Evolutionary conservation across 371 early-diverging fungal genomes (phyloP), one percentile per base, ranked within the genome.

Genomic region (Mucor racemosus): DNA sequence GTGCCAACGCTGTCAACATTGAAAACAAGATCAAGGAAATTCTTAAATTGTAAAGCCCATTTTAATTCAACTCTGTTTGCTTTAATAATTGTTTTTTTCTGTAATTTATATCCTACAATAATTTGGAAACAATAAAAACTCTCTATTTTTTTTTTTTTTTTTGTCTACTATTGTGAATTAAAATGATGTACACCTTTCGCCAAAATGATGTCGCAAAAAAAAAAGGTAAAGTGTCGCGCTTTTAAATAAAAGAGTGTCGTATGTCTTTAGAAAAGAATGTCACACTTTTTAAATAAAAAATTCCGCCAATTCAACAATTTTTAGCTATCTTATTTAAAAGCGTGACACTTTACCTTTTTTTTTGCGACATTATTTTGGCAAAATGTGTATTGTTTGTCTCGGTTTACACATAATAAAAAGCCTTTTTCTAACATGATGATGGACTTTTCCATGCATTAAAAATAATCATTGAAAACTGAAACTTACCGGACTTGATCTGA

Each of bases 1-100:
- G 95, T 56, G 93, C 94, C 60, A 86, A 88, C 71, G 9, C 62
- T 59, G 53, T 62, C 60, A 71, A 60, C 46, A 62, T 80, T 35
- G 54, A 70, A 48, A 13, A 33, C 21, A 70, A 69, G 70, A 59
- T 69, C 53, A 58, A 65, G 59, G 58, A 44, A 3, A 3, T 50
- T 50, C 11, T n/a, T 46, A 46, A 46, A 46, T 9, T 46, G 21
- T 46, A 19, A 44, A 46, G 46, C 46, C 19, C 19, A 4, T 8
- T 46, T 19, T 7, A 9, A 46, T 46, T 19, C 9, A 46, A 19
- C 3, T 9, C 19, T 46, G 19, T 46, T 19, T 8, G 46, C 19
- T 46, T 46, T 17, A 19, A n/a, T 9, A 46, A 17, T 17, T 46
- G 1, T 46, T 46, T 42, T 46, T 46, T 46, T 46, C 46, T 46